Base-by-base conservation (phyloP, 2,329 filamentous ascomycete species). In the Xylariaceae sp. region DNA sequence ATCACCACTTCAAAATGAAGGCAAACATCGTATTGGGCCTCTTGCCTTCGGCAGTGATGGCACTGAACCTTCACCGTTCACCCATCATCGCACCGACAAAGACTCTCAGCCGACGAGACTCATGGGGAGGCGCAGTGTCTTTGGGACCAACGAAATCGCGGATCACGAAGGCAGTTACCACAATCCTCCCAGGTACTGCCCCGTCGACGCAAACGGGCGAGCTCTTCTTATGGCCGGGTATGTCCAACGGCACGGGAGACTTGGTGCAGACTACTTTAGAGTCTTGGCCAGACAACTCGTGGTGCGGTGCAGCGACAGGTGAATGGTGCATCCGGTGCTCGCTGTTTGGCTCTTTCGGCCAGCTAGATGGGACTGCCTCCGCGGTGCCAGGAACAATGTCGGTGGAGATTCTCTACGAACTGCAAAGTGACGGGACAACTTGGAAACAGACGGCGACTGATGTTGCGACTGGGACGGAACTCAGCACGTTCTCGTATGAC, bases 281-380 rank as follows among this genome's bases (percentile, higher is more conserved):
- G 16, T 48, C 46, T 17, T 48, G 46, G 46, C 22, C 38, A 3
- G 46, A 48, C 28, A 48, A 48, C 31, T 42, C 46, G 17, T 48
- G 46, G 46, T 48, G 46, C 19, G 46, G 46, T 17, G 46, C 46
- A 11, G 28, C 14, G 38, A 41, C 46, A 33, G 46, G 46, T 16
- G 36, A 48, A 16, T 48, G 46, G 46, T 48, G 46, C 46, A 48
- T 48, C 33, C 46, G 46, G 33, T 48, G 46, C 41, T 48, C 46
- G 28, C 46, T 48, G 36, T 48, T 48, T 33, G 46, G 46, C 38
- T 48, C 46, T 42, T 48, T 48, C 34, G 46, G 46, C 19, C 46
- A 48, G 41, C 36, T 48, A n/a, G 46, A 48, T 42, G 46, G 46
- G 19, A 18, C 22, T n/a, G 46, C 46, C 14, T 48, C 46, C 9